phyloP scores from a whole-genome alignment of 805 yeast species.

The Yarrowia bubula region DNA sequence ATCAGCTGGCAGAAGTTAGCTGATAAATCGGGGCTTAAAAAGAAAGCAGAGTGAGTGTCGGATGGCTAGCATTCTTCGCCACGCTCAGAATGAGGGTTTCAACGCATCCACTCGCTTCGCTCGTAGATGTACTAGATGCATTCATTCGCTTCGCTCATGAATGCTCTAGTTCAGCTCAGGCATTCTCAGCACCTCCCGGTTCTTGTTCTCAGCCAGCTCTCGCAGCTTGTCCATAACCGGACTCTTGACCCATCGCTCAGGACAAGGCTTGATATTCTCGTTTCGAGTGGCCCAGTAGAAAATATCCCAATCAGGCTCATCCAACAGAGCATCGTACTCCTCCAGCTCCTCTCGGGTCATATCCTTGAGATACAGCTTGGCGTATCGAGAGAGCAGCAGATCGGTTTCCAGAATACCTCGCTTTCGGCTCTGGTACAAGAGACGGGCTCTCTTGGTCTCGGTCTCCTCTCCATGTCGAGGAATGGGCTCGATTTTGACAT shows the following conservation, averaged over 20 bases:
- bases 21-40: too few relatives aligned
- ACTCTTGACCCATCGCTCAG: constrained; percentile 77
- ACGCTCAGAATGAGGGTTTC: too few relatives aligned
- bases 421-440: constrained; percentile 87
- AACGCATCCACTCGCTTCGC: too few relatives aligned
- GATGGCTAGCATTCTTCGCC: too few relatives aligned
- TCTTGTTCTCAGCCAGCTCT: constrained; percentile 68
- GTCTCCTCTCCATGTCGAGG: constrained; percentile 69
- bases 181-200: constrained; percentile 77
- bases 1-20: too few relatives aligned
- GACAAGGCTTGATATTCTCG: constrained; percentile 72
- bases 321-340: constrained; percentile 79
- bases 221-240: constrained; percentile 64
- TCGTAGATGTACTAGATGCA: too few relatives aligned
- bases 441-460: constrained; percentile 78
- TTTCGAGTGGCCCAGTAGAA: constrained; percentile 96
- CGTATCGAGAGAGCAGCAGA: constrained; percentile 77
- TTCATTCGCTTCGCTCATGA: too few relatives aligned
- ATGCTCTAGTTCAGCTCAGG: constrained; percentile 55
- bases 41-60: too few relatives aligned
- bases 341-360: constrained; percentile 66
- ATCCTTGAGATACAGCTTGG: constrained; percentile 62
- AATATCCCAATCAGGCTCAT: constrained; percentile 98
- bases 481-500: constrained; percentile 73
- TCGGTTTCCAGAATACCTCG: constrained; percentile 96